These are phyloP conservation scores for Colletotrichum musae DNA, from an alignment of 2,329 filamentous ascomycete genomes.

Conservation along the genomic window DNA sequence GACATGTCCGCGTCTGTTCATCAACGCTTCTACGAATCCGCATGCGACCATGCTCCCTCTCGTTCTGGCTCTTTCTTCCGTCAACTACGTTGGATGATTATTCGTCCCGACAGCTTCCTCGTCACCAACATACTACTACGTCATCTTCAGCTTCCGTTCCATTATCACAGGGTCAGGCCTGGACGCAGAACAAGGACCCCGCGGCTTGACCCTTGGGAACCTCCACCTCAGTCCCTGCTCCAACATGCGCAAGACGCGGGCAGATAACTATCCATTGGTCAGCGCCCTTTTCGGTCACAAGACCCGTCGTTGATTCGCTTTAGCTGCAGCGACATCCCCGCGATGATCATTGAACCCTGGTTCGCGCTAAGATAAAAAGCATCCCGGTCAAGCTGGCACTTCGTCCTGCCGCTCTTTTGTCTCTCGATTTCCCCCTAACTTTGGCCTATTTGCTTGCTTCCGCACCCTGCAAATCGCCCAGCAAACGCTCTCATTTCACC, in stretches of 20 bases:
- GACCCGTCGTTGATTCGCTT: slow-evolving; percentile 38
- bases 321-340: slow-evolving; percentile 36
- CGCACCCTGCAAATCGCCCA: slow-evolving; percentile 13
- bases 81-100: background rate
- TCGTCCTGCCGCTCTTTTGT: slow-evolving; percentile 8
- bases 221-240: slow-evolving; percentile 21
- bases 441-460: background rate
- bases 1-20: background rate
- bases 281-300: slow-evolving; percentile 25
- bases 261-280: slow-evolving; percentile 36
- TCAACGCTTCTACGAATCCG: background rate
- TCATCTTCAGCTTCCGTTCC: slow-evolving; percentile 21
- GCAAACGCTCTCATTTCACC: background rate
- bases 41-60: too few relatives aligned
- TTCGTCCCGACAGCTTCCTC: background rate
- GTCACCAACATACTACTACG: slow-evolving; percentile 18
- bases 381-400: slow-evolving; percentile 16
- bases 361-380: slow-evolving; percentile 36
- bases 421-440: slow-evolving; percentile 12
- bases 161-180: slow-evolving; percentile 4
- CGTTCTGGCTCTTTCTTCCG: background rate
- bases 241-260: slow-evolving; percentile 9
- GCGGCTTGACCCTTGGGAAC: slow-evolving; percentile 17
- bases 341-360: slow-evolving; percentile 38
- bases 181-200: slow-evolving; percentile 31